phyloP scores from a whole-genome alignment of 2,329 filamentous ascomycete species.

The Blastomyces parvus region DNA sequence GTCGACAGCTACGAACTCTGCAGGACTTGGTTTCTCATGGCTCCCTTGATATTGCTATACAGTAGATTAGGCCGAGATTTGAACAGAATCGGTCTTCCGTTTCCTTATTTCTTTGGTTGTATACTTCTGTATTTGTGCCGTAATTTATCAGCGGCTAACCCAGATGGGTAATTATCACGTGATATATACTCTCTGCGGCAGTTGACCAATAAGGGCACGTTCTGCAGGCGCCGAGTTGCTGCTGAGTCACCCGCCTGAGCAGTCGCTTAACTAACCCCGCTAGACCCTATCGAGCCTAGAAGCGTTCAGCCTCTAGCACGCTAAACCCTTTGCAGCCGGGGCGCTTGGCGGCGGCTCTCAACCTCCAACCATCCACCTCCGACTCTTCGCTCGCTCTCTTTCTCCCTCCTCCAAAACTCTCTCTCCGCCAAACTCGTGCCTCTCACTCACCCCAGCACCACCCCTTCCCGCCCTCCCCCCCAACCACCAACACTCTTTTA shows the following conservation, averaged over 20 bases:
- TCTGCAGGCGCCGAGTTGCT: not conserved
- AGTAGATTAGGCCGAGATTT: not conserved
- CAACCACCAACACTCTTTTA: slow-evolving; percentile 16
- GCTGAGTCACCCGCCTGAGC: not conserved
- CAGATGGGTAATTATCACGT: not conserved
- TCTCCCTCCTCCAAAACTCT: slow-evolving; percentile 10
- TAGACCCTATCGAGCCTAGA: too few relatives aligned
- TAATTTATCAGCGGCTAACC: not conserved
- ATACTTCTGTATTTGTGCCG: not conserved
- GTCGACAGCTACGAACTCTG: not conserved
- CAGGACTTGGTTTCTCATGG: not conserved
- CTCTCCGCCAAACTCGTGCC: slow-evolving; percentile 13
- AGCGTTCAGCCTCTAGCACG: too few relatives aligned
- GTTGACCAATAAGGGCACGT: not conserved
- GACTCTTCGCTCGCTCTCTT: slow-evolving; percentile 12
- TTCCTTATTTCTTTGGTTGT: not conserved
- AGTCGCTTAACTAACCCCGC: not conserved
- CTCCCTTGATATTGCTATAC: not conserved
- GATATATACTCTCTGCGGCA: not conserved
- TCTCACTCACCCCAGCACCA: slow-evolving; percentile 14
- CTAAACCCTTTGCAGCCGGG: not conserved
- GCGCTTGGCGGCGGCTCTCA: slow-evolving; percentile 3
- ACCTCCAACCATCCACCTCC: slow-evolving; percentile 10
- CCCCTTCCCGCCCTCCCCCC: slow-evolving; percentile 27
- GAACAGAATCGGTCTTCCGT: not conserved